phyloP scores from a whole-genome alignment of 768 basidiomycete genomes.

The Boletus sp. region DNA sequence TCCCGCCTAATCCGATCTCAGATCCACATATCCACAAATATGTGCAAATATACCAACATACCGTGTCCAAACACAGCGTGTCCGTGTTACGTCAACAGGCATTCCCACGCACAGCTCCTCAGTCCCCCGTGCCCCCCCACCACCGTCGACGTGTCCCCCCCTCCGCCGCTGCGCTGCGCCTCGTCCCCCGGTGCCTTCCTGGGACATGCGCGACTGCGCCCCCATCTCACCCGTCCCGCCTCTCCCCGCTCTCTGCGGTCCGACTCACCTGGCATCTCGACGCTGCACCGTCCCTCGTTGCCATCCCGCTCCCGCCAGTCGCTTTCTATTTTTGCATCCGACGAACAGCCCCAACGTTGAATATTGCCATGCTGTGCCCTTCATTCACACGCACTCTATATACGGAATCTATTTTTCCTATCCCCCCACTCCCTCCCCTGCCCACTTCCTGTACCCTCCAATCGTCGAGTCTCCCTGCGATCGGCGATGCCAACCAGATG shows the following conservation, averaged over 20 bases:
- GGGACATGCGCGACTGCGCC: slow-evolving; percentile 14
- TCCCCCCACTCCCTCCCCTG: not conserved
- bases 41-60: slow-evolving; percentile 8
- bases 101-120: slow-evolving; percentile 32
- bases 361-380: slow-evolving; percentile 10
- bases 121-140: slow-evolving; percentile 10
- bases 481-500: slow-evolving; percentile 1
- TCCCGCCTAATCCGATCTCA: slow-evolving; percentile 31
- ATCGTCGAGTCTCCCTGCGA: not conserved
- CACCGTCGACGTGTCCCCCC: no score
- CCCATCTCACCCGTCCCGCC: slow-evolving; percentile 1
- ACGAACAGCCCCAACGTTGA: slow-evolving; percentile 15
- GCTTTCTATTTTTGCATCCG: slow-evolving; percentile 4
- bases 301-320: not conserved
- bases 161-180: slow-evolving; percentile 20
- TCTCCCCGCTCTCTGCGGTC: not conserved
- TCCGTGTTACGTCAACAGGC: slow-evolving; percentile 31
- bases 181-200: slow-evolving; percentile 2
- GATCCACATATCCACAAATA: slow-evolving; percentile 24
- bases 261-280: no score
- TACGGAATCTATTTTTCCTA: not conserved
- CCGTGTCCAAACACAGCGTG: slow-evolving; percentile 24
- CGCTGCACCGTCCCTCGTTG: no score
- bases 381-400: slow-evolving; percentile 8
- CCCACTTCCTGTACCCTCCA: not conserved